Base-by-base conservation (phyloP, 2,329 filamentous ascomycete genomes). In the Paecilomyces formosus region DNA sequence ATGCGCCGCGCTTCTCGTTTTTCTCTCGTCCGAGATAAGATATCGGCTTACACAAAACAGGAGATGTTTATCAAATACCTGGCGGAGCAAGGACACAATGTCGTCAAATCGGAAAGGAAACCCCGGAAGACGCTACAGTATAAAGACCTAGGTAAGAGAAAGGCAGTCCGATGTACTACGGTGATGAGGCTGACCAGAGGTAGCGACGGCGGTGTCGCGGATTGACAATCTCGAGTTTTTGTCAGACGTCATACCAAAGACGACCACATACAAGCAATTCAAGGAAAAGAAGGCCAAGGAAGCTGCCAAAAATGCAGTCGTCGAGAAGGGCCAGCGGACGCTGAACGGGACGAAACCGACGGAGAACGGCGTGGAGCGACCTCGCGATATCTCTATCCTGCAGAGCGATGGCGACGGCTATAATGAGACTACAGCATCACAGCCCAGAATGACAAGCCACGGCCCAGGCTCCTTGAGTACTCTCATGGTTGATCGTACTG, bases 21-120 rank as follows among this genome's bases (percentile, higher is more conserved):
- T 26, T 24, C 50, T 45, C 6, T n/a, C 39, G 8, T 18, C 15
- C 50, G 50, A 52, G 50, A 52, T 15, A 24, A 12, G 33, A 35
- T 33, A 56, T 26, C 54, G 33, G 53, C 21, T 53, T 53, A 56
- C 54, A 61, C 31, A 53, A 59, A 26, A 7, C 35, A 92, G 88
- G 94, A 99, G 77, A 87, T 96, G 82, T 97, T 99, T 78, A 88
- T 99, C 65, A 91, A 96, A 73, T 89, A 97, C 73, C 84, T 99
- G 26, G 87, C 92, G 21, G 84, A 88, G 62, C 89, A 95, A 72
- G 88, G 88, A 26, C 87, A 96, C 72, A 92, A 89, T 68, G 89
- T 96, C 68, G 89, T 92, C 67, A 95, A 94, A 70, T 84, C 92
- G 0, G 94, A 97, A 76, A 85, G 88, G 66, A 97, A 97, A 74